phyloP scores from a whole-genome alignment of 1,284 basidiomycete genomes.

The Singerocomus rubriflavus region DNA sequence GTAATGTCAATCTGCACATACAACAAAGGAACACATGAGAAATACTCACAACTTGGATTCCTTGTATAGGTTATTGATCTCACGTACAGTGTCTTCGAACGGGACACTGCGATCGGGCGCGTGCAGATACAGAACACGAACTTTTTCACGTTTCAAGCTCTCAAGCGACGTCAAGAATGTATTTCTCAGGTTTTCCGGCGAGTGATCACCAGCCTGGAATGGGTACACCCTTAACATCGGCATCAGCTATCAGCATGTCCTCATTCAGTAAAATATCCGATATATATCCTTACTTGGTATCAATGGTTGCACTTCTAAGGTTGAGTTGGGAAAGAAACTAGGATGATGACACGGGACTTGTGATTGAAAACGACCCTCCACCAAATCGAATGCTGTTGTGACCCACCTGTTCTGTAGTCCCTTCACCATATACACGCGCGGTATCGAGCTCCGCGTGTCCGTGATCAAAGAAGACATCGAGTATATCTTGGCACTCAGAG shows the following conservation, averaged over 20 bases:
- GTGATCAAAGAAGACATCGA: conserved; percentile 43
- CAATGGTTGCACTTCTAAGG: conserved; percentile 41
- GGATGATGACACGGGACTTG: not conserved
- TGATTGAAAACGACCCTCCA: not conserved
- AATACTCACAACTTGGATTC: conserved; percentile 35
- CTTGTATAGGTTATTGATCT: conserved; percentile 43
- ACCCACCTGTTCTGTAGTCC: conserved; percentile 48
- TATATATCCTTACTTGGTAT: conserved; percentile 43
- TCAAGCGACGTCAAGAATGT: conserved; percentile 36
- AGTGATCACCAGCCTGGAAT: conserved; percentile 30
- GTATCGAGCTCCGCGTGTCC: too few species aligned
- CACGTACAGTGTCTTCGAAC: conserved; percentile 48
- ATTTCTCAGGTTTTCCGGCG: conserved; percentile 31
- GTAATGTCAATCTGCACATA: not conserved
- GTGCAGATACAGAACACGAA: conserved; percentile 49
- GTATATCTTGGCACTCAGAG: conserved; percentile 42
- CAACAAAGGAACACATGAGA: too few species aligned
- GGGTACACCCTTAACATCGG: conserved; percentile 35
- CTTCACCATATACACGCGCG: conserved; percentile 48
- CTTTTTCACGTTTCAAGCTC: conserved; percentile 29
- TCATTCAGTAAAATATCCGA: not conserved
- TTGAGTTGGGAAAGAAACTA: conserved; percentile 45
- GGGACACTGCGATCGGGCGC: conserved; percentile 49
- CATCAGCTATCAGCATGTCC: not conserved
- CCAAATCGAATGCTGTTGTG: not conserved